phyloP scores from a whole-genome alignment of 2,329 filamentous ascomycete species.

The Leptographium radiaticola region DNA sequence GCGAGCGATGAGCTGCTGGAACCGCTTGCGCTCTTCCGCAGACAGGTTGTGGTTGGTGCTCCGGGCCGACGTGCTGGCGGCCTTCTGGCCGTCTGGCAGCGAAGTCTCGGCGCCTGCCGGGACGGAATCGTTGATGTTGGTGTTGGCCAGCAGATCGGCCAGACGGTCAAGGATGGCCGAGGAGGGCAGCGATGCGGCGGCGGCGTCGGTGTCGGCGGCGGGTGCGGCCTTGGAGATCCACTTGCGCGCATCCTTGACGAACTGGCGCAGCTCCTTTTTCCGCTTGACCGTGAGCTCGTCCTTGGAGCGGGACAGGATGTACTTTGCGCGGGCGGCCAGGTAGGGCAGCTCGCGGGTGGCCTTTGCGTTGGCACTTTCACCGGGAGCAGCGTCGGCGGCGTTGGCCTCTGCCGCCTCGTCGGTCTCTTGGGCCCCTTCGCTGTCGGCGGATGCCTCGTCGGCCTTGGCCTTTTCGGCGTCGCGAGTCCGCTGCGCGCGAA shows the following conservation, averaged over 20 bases:
- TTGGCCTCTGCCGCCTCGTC: conserved; percentile 13
- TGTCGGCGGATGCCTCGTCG: conserved; percentile 20
- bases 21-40: conserved; percentile 37
- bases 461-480: conserved; percentile 13
- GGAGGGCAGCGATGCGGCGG: conserved; percentile 22
- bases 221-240: conserved; percentile 42
- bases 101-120: background rate
- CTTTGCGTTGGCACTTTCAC: conserved; percentile 4
- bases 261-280: conserved; percentile 64
- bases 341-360: conserved; percentile 10
- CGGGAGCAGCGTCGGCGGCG: conserved; percentile 8
- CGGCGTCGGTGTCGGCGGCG: background rate
- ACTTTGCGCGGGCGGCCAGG: conserved; percentile 32
- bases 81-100: background rate
- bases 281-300: conserved; percentile 49
- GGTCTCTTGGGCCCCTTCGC: conserved; percentile 9
- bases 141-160: conserved; percentile 27
- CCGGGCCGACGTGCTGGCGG: background rate
- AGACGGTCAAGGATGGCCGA: conserved; percentile 40
- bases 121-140: background rate
- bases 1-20: conserved; percentile 44
- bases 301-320: conserved; percentile 12
- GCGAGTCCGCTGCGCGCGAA: conserved; percentile 13
- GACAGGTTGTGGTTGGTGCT: conserved; percentile 21
- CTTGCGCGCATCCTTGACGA: conserved; percentile 51